Evolutionary conservation across 768 basidiomycete genomes (phyloP), one percentile per base, ranked within the genome.

Genomic region (Hypholoma fasciculare): DNA sequence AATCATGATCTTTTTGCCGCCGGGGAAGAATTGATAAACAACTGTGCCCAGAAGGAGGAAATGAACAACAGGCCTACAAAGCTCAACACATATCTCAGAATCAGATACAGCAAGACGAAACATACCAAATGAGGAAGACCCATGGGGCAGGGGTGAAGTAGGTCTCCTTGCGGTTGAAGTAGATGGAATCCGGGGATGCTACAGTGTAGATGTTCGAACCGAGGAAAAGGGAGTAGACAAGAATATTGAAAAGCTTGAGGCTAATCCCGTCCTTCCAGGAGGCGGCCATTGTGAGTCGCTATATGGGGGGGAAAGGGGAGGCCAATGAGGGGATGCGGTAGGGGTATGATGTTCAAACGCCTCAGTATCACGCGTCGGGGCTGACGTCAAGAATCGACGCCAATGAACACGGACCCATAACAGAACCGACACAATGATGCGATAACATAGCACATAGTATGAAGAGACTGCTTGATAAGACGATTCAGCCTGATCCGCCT

Each of bases 81-180:
- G 62, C 38, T 61, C 13, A 59, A 62, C 30, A 52, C 17, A 2
- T 19, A 61, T 61, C 54, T 43, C 26, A 23, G 17, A 19, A 23
- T 23, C 23, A 23, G 23, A 23, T 23, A 23, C 46, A 17, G 46
- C 49, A 13, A 20, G 19, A 23, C 34, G 19, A 12, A 36, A 69
- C 78, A 42, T 56, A 90, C 93, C 94, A 96, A 69, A 95, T 89
- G 76, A 89, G 82, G 78, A 94, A 96, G 1, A 91, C 89, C 86
- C 91, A 97, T 26, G 88, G 86, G 23, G 93, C 92, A n/a, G 96
- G 96, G 1, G 95, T 97, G 58, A 98, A 77, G 73, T 95, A 98
- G 0, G 96, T 97, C 64, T 90, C 87, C 71, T 93, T 93, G 46
- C 85, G 86, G 61, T 78, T 72, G 68, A 79, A 85, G 74, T 93